These are phyloP conservation scores for Crithidia bombi DNA, from an alignment of 208 protist species.

Conservation along the genomic window DNA sequence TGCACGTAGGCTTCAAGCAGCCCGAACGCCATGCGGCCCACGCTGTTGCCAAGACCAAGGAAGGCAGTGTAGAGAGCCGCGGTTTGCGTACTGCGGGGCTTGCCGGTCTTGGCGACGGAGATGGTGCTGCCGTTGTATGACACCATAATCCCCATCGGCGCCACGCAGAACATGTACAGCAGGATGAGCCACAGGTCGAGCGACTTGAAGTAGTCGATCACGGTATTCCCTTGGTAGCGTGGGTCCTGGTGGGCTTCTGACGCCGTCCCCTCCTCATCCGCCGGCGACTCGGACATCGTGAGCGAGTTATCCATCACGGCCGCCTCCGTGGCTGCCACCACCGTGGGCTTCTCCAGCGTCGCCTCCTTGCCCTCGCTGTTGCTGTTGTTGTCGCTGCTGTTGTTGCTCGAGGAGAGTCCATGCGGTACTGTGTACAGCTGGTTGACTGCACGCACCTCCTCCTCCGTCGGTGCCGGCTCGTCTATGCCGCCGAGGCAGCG, in stretches of 20 bases:
- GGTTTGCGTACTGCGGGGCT: constrained; percentile 29
- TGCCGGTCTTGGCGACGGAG: constrained; percentile 50
- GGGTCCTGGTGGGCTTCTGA: constrained; percentile 42
- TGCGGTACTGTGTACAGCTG: not conserved
- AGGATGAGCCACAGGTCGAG: constrained; percentile 58
- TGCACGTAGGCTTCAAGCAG: constrained; percentile 61
- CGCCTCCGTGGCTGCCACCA: not conserved
- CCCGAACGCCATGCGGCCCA: constrained; percentile 57
- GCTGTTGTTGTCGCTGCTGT: not conserved
- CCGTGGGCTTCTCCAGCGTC: not conserved
- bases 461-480: constrained; percentile 30
- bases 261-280: constrained; percentile 1
- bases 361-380: not conserved
- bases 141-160: constrained; percentile 44
- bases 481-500: constrained; percentile 51
- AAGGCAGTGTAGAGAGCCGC: constrained; percentile 60
- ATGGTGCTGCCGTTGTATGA: constrained; percentile 63
- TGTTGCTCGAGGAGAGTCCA: not conserved
- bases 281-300: not conserved
- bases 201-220: constrained; percentile 43
- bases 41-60: constrained; percentile 51
- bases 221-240: constrained; percentile 32
- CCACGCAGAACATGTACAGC: constrained; percentile 46
- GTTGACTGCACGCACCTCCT: constrained; percentile 3
- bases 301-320: not conserved